Percentiles rank a stretch among this genome's conserved stretches.
phyloP scores from a whole-genome alignment of 345 rosid species.

The Turritis glabra region DNA sequence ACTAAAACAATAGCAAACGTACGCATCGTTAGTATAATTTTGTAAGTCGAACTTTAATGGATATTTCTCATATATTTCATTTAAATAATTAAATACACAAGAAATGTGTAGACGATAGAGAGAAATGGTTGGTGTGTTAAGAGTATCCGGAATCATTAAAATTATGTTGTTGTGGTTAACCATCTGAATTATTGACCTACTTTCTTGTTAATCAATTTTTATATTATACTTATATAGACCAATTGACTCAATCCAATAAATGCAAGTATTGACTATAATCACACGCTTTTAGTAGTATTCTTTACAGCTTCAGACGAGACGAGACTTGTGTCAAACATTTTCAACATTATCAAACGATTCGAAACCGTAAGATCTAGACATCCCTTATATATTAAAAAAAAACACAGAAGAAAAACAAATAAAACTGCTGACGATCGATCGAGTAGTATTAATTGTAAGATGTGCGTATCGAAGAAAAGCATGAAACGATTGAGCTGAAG shows the following conservation, averaged over 20 bases:
- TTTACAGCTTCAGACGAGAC: conserved; percentile 5
- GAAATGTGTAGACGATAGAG: neutral
- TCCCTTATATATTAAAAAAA: neutral
- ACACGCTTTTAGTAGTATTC: conserved; percentile 24
- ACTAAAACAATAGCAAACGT: neutral
- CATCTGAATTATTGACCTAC: conserved; percentile 22
- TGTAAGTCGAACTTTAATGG: neutral
- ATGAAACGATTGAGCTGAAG: too few species aligned
- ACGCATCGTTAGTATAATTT: neutral
- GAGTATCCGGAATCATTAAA: conserved; percentile 2
- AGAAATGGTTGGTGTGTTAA: neutral
- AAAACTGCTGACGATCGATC: too few species aligned
- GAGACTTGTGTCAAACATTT: neutral
- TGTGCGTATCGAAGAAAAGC: too few species aligned
- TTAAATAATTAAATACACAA: neutral
- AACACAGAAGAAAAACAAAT: too few species aligned
- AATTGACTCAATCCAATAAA: conserved; percentile 1
- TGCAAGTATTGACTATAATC: conserved; percentile 16
- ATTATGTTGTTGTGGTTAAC: conserved; percentile 24
- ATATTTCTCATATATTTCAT: neutral
- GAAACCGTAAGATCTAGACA: neutral
- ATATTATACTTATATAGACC: neutral
- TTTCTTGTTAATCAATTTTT: neutral
- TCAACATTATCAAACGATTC: neutral
- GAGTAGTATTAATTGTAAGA: too few species aligned